Evolutionary conservation across 768 basidiomycete genomes (phyloP).

Genomic region (Pleurotus ostreatus): DNA sequence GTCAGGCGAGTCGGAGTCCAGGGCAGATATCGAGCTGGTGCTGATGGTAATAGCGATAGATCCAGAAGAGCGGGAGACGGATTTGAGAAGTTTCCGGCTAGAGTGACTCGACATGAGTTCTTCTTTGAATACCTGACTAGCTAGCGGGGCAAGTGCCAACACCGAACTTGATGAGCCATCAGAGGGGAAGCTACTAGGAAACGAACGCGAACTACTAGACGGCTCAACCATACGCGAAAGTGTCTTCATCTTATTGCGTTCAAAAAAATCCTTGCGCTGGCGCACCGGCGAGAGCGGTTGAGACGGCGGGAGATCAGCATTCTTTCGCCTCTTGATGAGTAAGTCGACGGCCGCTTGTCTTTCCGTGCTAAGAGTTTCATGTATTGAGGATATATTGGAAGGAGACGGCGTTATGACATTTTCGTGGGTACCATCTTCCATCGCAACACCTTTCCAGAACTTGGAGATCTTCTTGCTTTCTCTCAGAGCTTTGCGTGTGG

Average conservation of each 20-base stretch:
- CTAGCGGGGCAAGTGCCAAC: constrained; percentile 12
- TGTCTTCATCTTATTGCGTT: constrained; percentile 2
- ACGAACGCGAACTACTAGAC: background rate
- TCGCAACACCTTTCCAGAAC: constrained; percentile 36
- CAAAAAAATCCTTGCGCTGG: background rate
- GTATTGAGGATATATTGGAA: constrained; percentile 16
- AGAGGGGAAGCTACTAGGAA: background rate
- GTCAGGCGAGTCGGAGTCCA: background rate
- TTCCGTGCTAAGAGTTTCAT: constrained; percentile 13
- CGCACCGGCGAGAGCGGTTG: constrained; percentile 2
- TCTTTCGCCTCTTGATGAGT: constrained; percentile 21
- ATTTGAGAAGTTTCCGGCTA: constrained; percentile 6
- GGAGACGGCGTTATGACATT: constrained; percentile 16
- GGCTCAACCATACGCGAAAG: background rate
- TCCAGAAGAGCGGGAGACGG: constrained; percentile 1
- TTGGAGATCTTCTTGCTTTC: constrained; percentile 27
- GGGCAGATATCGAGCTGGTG: constrained; percentile 1
- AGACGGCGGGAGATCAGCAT: constrained; percentile 12
- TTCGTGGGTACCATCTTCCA: constrained; percentile 14
- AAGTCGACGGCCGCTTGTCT: constrained; percentile 27
- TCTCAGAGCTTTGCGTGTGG: constrained; percentile 25
- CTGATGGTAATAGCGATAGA: background rate
- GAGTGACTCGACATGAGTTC: constrained; percentile 13
- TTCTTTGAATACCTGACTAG: constrained; percentile 16
- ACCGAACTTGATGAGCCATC: background rate